Evolutionary conservation across 768 basidiomycete species (phyloP).

Genomic region (Tulasnella sp.): DNA sequence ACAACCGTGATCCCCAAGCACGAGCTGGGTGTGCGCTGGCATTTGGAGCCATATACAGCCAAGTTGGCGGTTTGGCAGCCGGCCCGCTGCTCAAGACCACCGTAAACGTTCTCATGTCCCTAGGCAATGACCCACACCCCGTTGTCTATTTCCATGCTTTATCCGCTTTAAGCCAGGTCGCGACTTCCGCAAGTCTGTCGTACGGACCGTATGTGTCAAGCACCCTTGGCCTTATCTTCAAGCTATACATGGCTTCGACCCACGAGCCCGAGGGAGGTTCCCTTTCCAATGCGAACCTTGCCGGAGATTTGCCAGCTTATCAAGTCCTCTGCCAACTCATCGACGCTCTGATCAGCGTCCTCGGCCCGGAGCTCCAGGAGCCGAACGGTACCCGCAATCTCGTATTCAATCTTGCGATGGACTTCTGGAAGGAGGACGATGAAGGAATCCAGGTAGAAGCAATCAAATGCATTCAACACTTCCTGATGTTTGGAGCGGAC

Average conservation of each 20-base stretch:
- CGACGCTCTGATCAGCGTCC: constrained; percentile 85
- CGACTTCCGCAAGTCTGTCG: constrained; percentile 83
- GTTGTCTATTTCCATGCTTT: constrained; percentile 93
- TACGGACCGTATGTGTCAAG: constrained; percentile 83
- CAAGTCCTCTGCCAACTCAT: constrained; percentile 87
- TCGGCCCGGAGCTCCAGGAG: constrained; percentile 94
- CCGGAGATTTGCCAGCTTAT: constrained; percentile 87
- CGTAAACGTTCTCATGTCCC: constrained; percentile 88
- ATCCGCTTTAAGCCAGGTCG: constrained; percentile 73
- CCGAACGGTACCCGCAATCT: constrained; percentile 69
- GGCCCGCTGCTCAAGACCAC: constrained; percentile 92
- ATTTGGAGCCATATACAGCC: constrained; percentile 83
- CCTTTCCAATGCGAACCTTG: constrained; percentile 68
- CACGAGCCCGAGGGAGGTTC: constrained; percentile 92
- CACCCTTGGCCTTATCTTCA: constrained; percentile 84
- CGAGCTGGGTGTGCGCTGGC: constrained; percentile 91
- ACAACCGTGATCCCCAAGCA: constrained; percentile 84
- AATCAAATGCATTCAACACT: constrained; percentile 92
- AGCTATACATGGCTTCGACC: constrained; percentile 79
- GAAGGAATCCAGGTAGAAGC: constrained; percentile 87
- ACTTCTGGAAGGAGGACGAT: constrained; percentile 78
- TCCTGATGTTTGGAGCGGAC: constrained; percentile 90
- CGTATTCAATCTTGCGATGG: constrained; percentile 74
- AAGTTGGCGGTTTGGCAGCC: constrained; percentile 91
- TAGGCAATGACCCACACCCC: constrained; percentile 93